Evolutionary conservation across 2,329 filamentous ascomycete species (phyloP).

Genomic region (Triangularia setosa): DNA sequence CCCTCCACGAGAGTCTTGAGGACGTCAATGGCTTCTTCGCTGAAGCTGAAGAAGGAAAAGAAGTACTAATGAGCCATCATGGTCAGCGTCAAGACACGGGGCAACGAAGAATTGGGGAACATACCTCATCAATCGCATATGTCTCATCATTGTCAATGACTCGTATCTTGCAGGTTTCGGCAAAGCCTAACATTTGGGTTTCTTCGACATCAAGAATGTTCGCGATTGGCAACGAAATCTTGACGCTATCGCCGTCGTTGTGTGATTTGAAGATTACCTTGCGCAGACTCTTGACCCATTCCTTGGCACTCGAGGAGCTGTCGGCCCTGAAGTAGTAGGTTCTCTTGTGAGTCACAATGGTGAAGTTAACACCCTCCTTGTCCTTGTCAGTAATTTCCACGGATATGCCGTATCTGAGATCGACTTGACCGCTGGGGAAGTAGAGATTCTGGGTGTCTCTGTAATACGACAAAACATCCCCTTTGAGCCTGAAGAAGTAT

Average conservation of each 20-base stretch:
- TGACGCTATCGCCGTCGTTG: constrained; percentile 95
- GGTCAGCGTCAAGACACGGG: neutral
- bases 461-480: constrained; percentile 88
- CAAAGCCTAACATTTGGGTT: constrained; percentile 83
- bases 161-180: constrained; percentile 88
- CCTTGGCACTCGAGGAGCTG: constrained; percentile 80
- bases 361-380: constrained; percentile 73
- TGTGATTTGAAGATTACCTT: constrained; percentile 93
- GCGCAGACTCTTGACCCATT: constrained; percentile 93
- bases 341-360: constrained; percentile 75
- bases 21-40: constrained; percentile 76
- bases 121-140: constrained; percentile 88
- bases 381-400: constrained; percentile 74
- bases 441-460: constrained; percentile 79
- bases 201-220: constrained; percentile 93
- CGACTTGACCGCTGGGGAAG: constrained; percentile 87
- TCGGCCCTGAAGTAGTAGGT: constrained; percentile 88
- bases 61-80: constrained; percentile 62
- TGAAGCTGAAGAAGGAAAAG: constrained; percentile 89
- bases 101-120: constrained; percentile 29
- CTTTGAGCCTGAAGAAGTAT: constrained; percentile 91
- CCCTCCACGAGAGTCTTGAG: constrained; percentile 70
- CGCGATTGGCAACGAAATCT: constrained; percentile 83
- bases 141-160: constrained; percentile 93
- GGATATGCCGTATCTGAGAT: constrained; percentile 86